A percentile compares a stretch with the other conserved stretches of the same genome.
Evolutionary conservation across 2,329 filamentous ascomycete genomes (phyloP).

Genomic region (Hypoxylon sp.): DNA sequence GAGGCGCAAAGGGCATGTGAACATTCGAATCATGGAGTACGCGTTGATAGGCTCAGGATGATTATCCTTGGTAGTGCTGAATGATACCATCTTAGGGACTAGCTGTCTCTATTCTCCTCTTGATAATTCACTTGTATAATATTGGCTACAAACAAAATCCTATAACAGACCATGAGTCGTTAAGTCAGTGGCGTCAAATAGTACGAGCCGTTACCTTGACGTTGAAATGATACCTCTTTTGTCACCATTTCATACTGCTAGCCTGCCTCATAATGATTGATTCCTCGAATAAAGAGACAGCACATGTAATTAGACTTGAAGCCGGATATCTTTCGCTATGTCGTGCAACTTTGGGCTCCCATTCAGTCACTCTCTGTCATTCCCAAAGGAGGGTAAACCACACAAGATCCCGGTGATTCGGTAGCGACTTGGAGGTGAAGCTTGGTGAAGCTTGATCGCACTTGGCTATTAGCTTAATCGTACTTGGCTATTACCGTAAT

Average conservation of each 20-base stretch:
- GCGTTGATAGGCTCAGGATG: conserved; percentile 28
- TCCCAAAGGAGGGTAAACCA: not conserved
- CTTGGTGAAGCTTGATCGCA: too few relatives aligned
- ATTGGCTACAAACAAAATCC: conserved; percentile 11
- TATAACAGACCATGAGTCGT: conserved; percentile 11
- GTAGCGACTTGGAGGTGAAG: not conserved
- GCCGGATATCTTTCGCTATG: conserved; percentile 14
- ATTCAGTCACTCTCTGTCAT: too few relatives aligned
- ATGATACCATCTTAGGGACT: conserved; percentile 36
- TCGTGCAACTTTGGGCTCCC: conserved; percentile 4
- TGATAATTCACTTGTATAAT: conserved; percentile 14
- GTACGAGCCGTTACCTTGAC: not conserved
- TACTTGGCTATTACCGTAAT: not conserved
- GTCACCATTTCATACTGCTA: conserved; percentile 8
- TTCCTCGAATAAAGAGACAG: not conserved
- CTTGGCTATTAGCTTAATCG: not conserved
- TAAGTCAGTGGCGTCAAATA: conserved; percentile 7
- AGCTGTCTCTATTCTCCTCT: conserved; percentile 15
- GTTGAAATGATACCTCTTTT: conserved; percentile 18
- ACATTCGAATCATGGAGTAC: conserved; percentile 13
- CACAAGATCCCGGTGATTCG: not conserved
- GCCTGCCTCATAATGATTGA: not conserved
- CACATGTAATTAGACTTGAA: conserved; percentile 2
- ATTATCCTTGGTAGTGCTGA: conserved; percentile 15
- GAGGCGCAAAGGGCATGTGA: conserved; percentile 62